phyloP scores from a whole-genome alignment of 176 grass and related monocot genomes.

The Zea mays region Zm-B73-REFERENCE-NAM-5.0 NC_050097.1:206269501-206270000 shows the following conservation, averaged over 20 bases:
- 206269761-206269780: conserved; percentile 90
- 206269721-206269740: conserved; percentile 91
- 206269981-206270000: neutral
- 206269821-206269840: conserved; percentile 14
- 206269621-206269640: neutral
- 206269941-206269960: neutral
- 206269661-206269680: conserved; percentile 25
- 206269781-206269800: conserved; percentile 61
- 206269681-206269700: conserved; percentile 28
- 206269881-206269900: neutral
- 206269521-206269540: conserved; percentile 9
- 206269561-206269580: conserved; percentile 18
- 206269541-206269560: conserved; percentile 11
- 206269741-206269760: conserved; percentile 87
- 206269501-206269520: conserved; percentile 21
- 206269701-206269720: conserved; percentile 83
- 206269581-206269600: conserved; percentile 20
- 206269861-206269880: conserved; percentile 5
- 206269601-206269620: neutral
- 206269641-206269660: neutral
- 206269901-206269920: conserved; percentile 16
- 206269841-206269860: conserved; percentile 9
- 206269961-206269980: neutral
- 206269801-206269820: conserved; percentile 26
- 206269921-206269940: neutral